Conservation (phyloP, 2,329 filamentous ascomycete species). For the Fusarium miscanthi region DNA sequence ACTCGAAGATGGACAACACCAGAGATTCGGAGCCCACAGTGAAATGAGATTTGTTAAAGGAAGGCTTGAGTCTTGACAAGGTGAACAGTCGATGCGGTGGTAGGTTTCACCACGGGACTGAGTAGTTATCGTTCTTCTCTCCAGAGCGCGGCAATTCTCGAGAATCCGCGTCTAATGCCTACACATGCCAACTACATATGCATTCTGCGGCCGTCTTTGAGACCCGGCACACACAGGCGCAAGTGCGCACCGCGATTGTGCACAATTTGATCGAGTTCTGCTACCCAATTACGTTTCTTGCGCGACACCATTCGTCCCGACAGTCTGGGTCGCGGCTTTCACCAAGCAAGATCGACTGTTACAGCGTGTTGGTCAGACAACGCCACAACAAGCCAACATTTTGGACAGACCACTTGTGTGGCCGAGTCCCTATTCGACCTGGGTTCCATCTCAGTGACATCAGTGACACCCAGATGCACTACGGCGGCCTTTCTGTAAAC, state of each 20-base stretch:
- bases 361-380: constrained; percentile 33
- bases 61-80: neutral
- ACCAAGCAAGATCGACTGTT: constrained; percentile 40
- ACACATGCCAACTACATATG: neutral
- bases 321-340: constrained; percentile 40
- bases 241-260: constrained; percentile 24
- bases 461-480: neutral
- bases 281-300: constrained; percentile 37
- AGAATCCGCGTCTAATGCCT: constrained; percentile 14
- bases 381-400: constrained; percentile 38
- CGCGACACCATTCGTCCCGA: constrained; percentile 34
- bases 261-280: constrained; percentile 19
- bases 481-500: neutral
- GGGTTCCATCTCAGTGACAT: neutral
- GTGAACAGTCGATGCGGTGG: neutral
- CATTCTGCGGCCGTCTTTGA: constrained; percentile 15
- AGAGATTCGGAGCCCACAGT: neutral
- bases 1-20: constrained; percentile 3
- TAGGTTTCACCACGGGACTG: neutral
- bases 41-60: neutral
- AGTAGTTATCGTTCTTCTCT: neutral
- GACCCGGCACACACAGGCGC: constrained; percentile 1
- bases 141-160: neutral
- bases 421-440: neutral
- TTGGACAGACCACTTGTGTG: constrained; percentile 13